Percentiles rank a stretch among this genome's conserved stretches.
phyloP scores from a whole-genome alignment of 139 green algal species.

The Eudorina sp. region DNA sequence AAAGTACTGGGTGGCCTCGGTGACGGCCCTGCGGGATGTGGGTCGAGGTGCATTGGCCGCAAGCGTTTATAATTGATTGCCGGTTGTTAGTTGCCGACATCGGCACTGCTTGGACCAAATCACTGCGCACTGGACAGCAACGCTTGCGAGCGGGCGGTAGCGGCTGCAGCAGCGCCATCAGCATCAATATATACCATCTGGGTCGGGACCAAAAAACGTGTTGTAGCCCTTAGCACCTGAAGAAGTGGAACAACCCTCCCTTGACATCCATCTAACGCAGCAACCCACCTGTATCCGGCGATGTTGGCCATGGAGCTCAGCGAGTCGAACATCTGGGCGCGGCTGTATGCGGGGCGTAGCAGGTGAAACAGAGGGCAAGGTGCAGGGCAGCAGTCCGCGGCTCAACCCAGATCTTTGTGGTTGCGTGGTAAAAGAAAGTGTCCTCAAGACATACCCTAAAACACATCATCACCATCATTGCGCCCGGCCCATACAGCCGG shows the following conservation, averaged over 20 bases:
- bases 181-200: not conserved
- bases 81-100: no score
- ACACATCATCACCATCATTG: not conserved
- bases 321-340: constrained; percentile 89
- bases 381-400: not conserved
- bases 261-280: not conserved
- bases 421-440: not conserved
- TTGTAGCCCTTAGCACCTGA: not conserved
- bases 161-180: not conserved
- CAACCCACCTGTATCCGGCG: constrained; percentile 76
- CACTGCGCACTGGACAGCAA: not conserved
- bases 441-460: no score
- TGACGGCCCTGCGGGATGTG: constrained; percentile 70
- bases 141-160: not conserved
- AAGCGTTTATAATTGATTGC: not conserved
- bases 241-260: not conserved
- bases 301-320: constrained; percentile 92
- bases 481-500: not conserved
- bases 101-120: no score
- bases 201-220: not conserved
- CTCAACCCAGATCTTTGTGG: not conserved
- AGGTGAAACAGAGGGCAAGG: constrained; percentile 1
- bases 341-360: constrained; percentile 36
- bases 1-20: constrained; percentile 87
- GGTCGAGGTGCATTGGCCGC: not conserved